Base-by-base conservation (phyloP, 345 rosid species). In the Noccaea caerulescens region DNA sequence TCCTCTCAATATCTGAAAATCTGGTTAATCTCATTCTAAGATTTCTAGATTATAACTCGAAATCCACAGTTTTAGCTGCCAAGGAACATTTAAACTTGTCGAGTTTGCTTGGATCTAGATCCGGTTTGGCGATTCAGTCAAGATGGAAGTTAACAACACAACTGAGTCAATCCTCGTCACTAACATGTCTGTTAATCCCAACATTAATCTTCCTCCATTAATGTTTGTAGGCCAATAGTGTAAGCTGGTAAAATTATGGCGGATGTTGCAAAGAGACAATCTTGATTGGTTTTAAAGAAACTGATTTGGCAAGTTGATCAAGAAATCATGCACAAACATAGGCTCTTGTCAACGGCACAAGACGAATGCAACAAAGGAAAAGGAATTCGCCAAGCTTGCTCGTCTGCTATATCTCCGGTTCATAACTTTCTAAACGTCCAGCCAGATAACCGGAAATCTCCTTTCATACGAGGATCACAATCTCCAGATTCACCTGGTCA, bases 401-500 rank as follows among this genome's bases (percentile, higher is more conserved):
- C 70, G 37, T 61, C 77, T 61, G 67, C 77, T 55, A 7, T 69
- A 6, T 68, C 81, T 46, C 77, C 83, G 7, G 30, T 53, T 18
- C 75, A 43, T 52, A 80, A 76, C 62, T 78, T 79, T 73, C 76
- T 71, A 0, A 72, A 59, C 41, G 71, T 63, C 57, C 77, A 78
- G 50, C 68, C 83, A 45, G 79, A 78, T 58, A 72, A 76, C 36
- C 74, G 77, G 34, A 71, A 72, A 60, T 77, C 84, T 39, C 86
- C 84, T 5, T 70, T 82, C 43, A 79, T 77, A 59, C 54, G 36
- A 18, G 20, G 20, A 46, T 63, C 79, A 59, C 84, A 84, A 11
- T 76, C 84, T 58, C 73, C 89, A 34, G 76, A 76, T 45, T 76
- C 76, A 65, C 77, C 82, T 51, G 60, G 75, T 39, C 76, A 85